Evolutionary conservation across 1,284 basidiomycete species (phyloP).

Genomic region (Leccinum huronense): DNA sequence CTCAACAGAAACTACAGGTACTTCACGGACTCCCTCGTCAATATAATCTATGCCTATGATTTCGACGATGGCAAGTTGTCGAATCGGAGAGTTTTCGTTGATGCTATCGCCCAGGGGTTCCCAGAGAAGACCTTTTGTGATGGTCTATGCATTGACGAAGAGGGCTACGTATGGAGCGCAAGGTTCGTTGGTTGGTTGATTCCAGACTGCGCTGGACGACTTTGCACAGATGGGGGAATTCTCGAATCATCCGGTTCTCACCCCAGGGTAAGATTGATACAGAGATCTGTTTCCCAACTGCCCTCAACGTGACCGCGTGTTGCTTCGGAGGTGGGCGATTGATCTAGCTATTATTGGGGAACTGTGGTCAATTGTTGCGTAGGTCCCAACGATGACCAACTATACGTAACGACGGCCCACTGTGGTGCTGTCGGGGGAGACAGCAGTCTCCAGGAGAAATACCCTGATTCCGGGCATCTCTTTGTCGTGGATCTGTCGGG

Average conservation of each 20-base stretch:
- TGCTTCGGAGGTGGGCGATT: slow-evolving; percentile 58
- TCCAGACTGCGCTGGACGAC: slow-evolving; percentile 3
- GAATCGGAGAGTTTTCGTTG: slow-evolving; percentile 55
- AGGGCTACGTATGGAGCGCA: slow-evolving; percentile 68
- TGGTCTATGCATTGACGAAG: slow-evolving; percentile 62
- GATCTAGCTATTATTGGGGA: not conserved
- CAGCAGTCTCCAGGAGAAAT: slow-evolving; percentile 46
- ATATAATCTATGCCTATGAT: slow-evolving; percentile 67
- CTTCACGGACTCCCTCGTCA: slow-evolving; percentile 63
- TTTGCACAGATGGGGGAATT: slow-evolving; percentile 57
- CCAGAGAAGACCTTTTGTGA: slow-evolving; percentile 54
- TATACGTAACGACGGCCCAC: slow-evolving; percentile 67
- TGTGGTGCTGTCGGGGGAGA: slow-evolving; percentile 57
- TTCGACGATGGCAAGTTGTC: slow-evolving; percentile 54
- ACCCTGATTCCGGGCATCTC: slow-evolving; percentile 63
- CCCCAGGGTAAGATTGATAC: slow-evolving; percentile 51
- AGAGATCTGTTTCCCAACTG: slow-evolving; percentile 58
- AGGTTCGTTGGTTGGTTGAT: slow-evolving; percentile 41
- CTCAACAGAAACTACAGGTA: slow-evolving; percentile 43
- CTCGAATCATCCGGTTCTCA: slow-evolving; percentile 55
- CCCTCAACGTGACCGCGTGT: slow-evolving; percentile 61
- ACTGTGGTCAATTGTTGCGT: slow-evolving; percentile 1
- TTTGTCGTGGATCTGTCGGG: slow-evolving; percentile 62
- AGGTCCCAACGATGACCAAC: slow-evolving; percentile 61
- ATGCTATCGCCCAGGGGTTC: slow-evolving; percentile 54